Conservation (phyloP, 1,139 yeast species). For the Suhomyces panamericanus region DNA sequence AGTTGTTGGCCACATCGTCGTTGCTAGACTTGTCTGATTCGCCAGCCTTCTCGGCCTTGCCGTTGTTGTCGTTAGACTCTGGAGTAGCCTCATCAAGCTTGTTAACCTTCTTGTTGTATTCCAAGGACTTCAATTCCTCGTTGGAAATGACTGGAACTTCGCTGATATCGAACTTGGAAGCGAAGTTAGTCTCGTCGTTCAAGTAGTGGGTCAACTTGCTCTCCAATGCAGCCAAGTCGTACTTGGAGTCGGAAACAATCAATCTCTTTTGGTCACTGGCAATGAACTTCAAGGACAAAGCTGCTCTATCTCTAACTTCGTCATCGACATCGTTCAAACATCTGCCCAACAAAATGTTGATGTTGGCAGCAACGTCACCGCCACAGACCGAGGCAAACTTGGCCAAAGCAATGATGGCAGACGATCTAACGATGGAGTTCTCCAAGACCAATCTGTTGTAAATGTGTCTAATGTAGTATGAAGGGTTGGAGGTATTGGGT, state of each 20-base stretch:
- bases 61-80: constrained; percentile 20
- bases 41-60: constrained; percentile 21
- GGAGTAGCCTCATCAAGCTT: constrained; percentile 42
- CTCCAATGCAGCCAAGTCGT: constrained; percentile 77
- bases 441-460: constrained; percentile 96
- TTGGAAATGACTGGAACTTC: constrained; percentile 61
- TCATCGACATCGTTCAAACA: constrained; percentile 90
- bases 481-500: constrained; percentile 82
- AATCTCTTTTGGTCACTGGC: constrained; percentile 52
- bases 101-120: constrained; percentile 57
- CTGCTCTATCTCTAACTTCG: constrained; percentile 98
- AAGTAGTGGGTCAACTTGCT: constrained; percentile 73
- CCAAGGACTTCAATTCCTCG: constrained; percentile 64
- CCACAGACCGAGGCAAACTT: constrained; percentile 86
- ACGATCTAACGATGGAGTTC: constrained; percentile 91
- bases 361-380: constrained; percentile 63
- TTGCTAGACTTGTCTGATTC: constrained; percentile 15
- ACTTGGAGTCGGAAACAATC: constrained; percentile 67
- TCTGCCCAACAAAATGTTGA: constrained; percentile 74
- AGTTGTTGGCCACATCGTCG: constrained; percentile 40
- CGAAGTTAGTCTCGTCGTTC: constrained; percentile 57
- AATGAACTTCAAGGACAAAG: constrained; percentile 74
- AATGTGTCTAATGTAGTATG: constrained; percentile 91
- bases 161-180: constrained; percentile 67
- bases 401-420: constrained; percentile 90